A percentile compares a stretch with the other conserved stretches of the same genome.
Conservation (phyloP, 2,329 filamentous ascomycete species). For the Didymella sp. region DNA sequence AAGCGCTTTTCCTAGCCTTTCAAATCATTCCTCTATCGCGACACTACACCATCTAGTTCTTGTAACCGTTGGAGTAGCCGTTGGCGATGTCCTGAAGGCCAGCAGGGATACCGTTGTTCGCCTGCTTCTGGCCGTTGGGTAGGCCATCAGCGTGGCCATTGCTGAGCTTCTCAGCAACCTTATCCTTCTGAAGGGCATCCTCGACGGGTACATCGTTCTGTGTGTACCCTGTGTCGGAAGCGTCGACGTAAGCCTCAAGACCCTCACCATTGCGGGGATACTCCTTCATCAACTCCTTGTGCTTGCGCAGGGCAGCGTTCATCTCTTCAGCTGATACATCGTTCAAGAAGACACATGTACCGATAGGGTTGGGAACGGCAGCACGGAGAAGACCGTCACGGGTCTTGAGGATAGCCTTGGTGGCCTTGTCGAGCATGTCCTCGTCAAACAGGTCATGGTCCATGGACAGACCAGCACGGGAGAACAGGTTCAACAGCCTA, state of each 20-base stretch:
- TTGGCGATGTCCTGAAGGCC: conserved; percentile 36
- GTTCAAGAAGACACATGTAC: conserved; percentile 72
- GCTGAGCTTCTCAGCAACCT: conserved; percentile 34
- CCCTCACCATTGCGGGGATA: conserved; percentile 71
- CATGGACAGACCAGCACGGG: conserved; percentile 73
- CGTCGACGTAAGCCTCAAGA: conserved; percentile 72
- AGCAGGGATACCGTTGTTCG: conserved; percentile 21
- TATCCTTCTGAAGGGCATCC: conserved; percentile 32
- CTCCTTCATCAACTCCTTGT: conserved; percentile 69
- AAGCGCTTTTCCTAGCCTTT: conserved; percentile 12
- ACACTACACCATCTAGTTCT: conserved; percentile 29
- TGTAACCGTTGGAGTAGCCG: conserved; percentile 42
- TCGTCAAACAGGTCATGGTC: conserved; percentile 73
- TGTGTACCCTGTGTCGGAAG: conserved; percentile 70
- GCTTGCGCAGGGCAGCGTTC: conserved; percentile 64
- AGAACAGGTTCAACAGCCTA: conserved; percentile 71
- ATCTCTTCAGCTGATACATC: conserved; percentile 69
- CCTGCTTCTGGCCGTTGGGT: conserved; percentile 29
- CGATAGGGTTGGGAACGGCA: conserved; percentile 72
- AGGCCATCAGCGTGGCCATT: conserved; percentile 31
- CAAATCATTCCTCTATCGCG: neutral
- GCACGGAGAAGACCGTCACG: conserved; percentile 72
- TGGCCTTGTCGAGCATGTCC: conserved; percentile 69
- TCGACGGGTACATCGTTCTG: conserved; percentile 54
- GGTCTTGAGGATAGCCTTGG: conserved; percentile 73